Evolutionary conservation across 1,284 basidiomycete genomes (phyloP), one percentile per base, ranked within the genome.

Genomic region (Quambalaria eucalypti): DNA sequence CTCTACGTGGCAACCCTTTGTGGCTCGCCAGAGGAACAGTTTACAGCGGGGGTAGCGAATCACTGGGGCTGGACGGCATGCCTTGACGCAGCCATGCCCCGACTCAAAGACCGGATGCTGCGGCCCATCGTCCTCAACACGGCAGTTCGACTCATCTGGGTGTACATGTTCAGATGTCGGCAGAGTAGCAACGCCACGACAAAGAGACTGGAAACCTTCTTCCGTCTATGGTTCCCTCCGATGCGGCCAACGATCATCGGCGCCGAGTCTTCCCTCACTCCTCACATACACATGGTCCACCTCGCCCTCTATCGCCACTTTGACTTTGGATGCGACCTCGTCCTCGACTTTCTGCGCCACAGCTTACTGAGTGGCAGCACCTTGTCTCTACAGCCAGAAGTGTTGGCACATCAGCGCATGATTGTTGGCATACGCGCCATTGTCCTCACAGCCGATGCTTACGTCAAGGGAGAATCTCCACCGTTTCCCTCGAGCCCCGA

Each of bases 81-180:
- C 53, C 52, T 74, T 25, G 72, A 74, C 25, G 54, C 55, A 2
- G 82, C 86, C 2, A 75, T 87, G 4, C 78, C 82, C 28, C 92
- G 87, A 77, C 77, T 90, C 48, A 93, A 92, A 87, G 91, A 96
- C 68, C 87, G 87, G 61, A 79, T 83, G 0, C 80, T 82, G 51
- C 83, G 89, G n/a, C 77, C 83, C 1, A 80, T 84, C 4, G 82
- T 89, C 10, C 81, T 95, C 77, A 90, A 92, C 64, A 87, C 88
- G 2, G 84, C 88, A 54, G 77, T 90, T 56, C 85, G 90, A 4
- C 76, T 96, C 29, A 78, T 93, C 26, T 96, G 92, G 92, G 88
- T 90, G 0, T 97, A 96, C 76, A 80, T 96, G 23, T 92, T 90
- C 71, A 86, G 92, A 19, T 93, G 90, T 70, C 85, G 86, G 60